Evolutionary conservation across 148 eudicot species (phyloP).

Genomic region (Nepenthes gracilis): DNA sequence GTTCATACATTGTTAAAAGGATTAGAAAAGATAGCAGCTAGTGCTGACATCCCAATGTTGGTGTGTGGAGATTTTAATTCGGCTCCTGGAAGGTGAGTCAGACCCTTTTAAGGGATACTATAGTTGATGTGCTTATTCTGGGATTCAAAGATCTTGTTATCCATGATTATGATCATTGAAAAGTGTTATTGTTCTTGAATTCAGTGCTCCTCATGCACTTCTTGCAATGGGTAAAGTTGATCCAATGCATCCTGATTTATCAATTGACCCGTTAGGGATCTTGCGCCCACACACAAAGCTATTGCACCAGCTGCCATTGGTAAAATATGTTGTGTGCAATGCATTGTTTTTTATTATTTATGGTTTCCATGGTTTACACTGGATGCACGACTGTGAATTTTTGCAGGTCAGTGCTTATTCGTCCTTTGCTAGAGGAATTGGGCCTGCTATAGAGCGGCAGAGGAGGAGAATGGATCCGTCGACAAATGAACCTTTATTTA

Average conservation of each 20-base stretch:
- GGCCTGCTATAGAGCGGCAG: conserved; percentile 69
- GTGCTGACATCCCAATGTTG: conserved; percentile 97
- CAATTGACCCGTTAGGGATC: conserved; percentile 77
- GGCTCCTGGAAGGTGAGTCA: conserved; percentile 72
- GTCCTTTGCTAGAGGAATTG: conserved; percentile 74
- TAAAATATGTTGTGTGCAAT: conserved; percentile 10
- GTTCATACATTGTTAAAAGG: conserved; percentile 96
- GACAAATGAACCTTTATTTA: conserved; percentile 84
- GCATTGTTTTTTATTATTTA: conserved; percentile 5
- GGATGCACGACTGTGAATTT: not conserved
- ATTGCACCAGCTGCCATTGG: conserved; percentile 86
- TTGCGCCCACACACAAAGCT: conserved; percentile 76
- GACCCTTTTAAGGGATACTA: not conserved
- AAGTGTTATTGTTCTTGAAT: conserved; percentile 9
- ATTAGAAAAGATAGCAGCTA: conserved; percentile 88
- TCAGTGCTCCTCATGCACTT: conserved; percentile 91
- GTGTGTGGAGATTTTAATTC: conserved; percentile 98
- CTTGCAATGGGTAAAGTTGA: conserved; percentile 98
- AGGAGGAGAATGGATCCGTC: conserved; percentile 76
- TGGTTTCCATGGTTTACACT: conserved; percentile 3
- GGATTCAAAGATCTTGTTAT: not conserved
- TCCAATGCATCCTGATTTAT: conserved; percentile 69
- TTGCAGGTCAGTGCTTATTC: conserved; percentile 95
- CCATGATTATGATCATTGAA: not conserved
- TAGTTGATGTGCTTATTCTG: not conserved